A percentile compares a stretch with the other conserved stretches of the same genome.
Conservation (phyloP, 805 yeast genomes). For the Yarrowia osloensis region DNA sequence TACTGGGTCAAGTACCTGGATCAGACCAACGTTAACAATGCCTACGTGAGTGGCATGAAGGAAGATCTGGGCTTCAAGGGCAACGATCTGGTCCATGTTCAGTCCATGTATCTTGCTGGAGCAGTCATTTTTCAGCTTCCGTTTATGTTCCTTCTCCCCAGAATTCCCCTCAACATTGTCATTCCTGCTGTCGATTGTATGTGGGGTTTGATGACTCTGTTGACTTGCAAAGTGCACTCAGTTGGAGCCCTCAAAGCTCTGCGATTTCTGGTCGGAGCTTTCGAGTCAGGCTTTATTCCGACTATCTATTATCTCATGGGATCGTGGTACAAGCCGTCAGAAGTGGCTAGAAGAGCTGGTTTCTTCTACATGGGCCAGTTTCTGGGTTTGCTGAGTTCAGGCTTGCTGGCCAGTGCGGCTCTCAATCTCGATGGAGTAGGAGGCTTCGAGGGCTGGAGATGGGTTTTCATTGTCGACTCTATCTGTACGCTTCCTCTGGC, state of each 20-base stretch:
- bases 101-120: conserved; percentile 72
- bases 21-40: conserved; percentile 80
- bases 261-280: conserved; percentile 64
- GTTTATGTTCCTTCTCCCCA: conserved; percentile 61
- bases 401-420: conserved; percentile 55
- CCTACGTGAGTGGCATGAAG: conserved; percentile 69
- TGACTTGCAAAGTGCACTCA: conserved; percentile 63
- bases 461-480: conserved; percentile 58
- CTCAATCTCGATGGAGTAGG: conserved; percentile 50
- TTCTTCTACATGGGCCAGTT: conserved; percentile 79
- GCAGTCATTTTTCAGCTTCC: conserved; percentile 64
- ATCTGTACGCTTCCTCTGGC: conserved; percentile 43
- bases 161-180: conserved; percentile 65
- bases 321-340: conserved; percentile 63
- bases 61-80: conserved; percentile 56
- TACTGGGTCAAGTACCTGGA: conserved; percentile 55
- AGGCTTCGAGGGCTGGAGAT: conserved; percentile 55
- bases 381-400: conserved; percentile 70
- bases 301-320: conserved; percentile 70
- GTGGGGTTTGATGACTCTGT: conserved; percentile 65
- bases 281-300: conserved; percentile 74
- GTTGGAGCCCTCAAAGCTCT: conserved; percentile 62
- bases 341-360: conserved; percentile 68
- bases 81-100: conserved; percentile 61
- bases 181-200: conserved; percentile 56